Evolutionary conservation across 441 rosid genomes (phyloP).

Genomic region (Jatropha podagrica): DNA sequence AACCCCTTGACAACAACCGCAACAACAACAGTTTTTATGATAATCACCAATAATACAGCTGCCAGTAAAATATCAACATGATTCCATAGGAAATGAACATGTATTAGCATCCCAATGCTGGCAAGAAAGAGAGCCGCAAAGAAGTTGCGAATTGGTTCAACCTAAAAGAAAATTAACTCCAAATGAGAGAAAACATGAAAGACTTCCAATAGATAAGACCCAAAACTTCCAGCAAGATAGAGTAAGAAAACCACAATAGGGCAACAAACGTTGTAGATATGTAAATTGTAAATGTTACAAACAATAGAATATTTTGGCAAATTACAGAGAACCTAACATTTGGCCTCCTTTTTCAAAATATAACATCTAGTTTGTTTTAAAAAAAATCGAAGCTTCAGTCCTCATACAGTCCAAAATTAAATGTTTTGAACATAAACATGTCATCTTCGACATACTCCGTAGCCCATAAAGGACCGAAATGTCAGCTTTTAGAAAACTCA

Average conservation of each 20-base stretch:
- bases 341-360: not conserved
- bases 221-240: not conserved
- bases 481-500: not conserved
- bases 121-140: conserved; percentile 98
- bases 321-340: not conserved
- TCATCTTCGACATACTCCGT: not conserved
- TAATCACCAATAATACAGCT: conserved; percentile 86
- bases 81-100: conserved; percentile 94
- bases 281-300: not conserved
- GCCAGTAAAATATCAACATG: conserved; percentile 93
- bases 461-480: not conserved
- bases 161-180: conserved; percentile 43
- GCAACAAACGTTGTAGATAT: not conserved
- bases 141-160: conserved; percentile 97
- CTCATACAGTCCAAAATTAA: not conserved
- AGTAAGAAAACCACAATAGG: not conserved
- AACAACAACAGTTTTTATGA: conserved; percentile 78
- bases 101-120: conserved; percentile 96
- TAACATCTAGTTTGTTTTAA: not conserved
- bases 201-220: not conserved
- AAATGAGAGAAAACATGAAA: conserved; percentile 12
- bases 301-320: not conserved
- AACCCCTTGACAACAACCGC: conserved; percentile 86
- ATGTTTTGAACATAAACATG: not conserved
- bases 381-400: not conserved